Conservation (phyloP, 371 early-diverging fungal genomes). For the Synchytrium microbalum region DNA sequence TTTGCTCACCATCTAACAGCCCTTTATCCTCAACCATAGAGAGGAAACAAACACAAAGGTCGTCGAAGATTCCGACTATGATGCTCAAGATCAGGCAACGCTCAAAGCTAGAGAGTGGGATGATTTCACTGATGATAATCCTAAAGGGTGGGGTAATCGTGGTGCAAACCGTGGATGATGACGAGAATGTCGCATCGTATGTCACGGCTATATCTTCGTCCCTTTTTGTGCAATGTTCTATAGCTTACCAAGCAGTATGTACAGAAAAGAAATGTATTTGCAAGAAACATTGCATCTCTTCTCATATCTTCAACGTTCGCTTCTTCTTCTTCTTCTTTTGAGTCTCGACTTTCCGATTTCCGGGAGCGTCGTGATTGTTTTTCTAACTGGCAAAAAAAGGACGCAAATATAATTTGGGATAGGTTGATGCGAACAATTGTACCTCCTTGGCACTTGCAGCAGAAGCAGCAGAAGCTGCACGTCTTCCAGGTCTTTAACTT, state of each 20-base stretch:
- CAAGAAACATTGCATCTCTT: not conserved
- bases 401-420: too few species aligned
- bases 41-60: constrained; percentile 50
- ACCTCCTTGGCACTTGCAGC: too few species aligned
- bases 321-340: too few species aligned
- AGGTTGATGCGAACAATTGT: too few species aligned
- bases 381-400: too few species aligned
- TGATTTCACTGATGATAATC: constrained; percentile 86
- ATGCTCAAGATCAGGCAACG: constrained; percentile 71
- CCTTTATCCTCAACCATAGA: not conserved
- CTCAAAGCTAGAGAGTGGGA: constrained; percentile 83
- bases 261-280: not conserved
- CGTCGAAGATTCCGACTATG: constrained; percentile 73
- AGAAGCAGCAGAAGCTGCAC: too few species aligned
- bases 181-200: too few species aligned
- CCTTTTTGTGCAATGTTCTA: too few species aligned
- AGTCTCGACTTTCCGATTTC: too few species aligned
- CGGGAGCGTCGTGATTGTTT: too few species aligned
- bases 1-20: constrained; percentile 5
- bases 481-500: too few species aligned
- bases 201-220: too few species aligned
- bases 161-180: constrained; percentile 25
- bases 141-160: constrained; percentile 82
- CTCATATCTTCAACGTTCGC: not conserved
- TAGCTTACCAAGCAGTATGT: not conserved